Evolutionary conservation across 352 stramenopile species (phyloP).

Genomic region (Peronosclerospora sorghi): DNA sequence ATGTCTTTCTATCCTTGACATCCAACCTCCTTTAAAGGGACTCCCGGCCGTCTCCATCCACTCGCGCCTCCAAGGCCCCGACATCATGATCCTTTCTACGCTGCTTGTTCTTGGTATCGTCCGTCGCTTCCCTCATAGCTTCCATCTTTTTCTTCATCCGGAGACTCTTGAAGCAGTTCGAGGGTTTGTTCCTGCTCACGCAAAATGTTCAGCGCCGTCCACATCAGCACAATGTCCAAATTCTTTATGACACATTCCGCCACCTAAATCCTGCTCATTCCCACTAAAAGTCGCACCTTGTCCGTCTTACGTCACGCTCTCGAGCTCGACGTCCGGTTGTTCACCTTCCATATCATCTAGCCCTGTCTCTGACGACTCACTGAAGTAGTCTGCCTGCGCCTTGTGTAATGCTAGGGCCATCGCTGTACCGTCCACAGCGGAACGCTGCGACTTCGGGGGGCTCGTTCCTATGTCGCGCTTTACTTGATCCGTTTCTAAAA

Average conservation of each 20-base stretch:
- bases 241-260: constrained; percentile 20
- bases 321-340: constrained; percentile 22
- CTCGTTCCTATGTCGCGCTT: too few species aligned
- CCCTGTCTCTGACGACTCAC: constrained; percentile 15
- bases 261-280: constrained; percentile 18
- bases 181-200: constrained; percentile 24
- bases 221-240: constrained; percentile 16
- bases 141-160: not conserved
- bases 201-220: constrained; percentile 23
- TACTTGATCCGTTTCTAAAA: constrained; percentile 24
- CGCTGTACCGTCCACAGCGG: constrained; percentile 18
- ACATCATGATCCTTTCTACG: constrained; percentile 16
- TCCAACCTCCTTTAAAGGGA: too few species aligned
- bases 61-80: not conserved
- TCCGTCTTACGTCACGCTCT: constrained; percentile 11
- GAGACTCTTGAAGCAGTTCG: constrained; percentile 11
- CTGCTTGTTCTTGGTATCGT: constrained; percentile 8
- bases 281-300: constrained; percentile 18
- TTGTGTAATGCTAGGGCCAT: constrained; percentile 21
- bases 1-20: too few species aligned
- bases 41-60: too few species aligned
- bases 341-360: constrained; percentile 7
- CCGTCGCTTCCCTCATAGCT: not conserved
- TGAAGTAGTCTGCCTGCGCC: constrained; percentile 26
- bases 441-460: constrained; percentile 27